Evolutionary conservation across 2,329 filamentous ascomycete genomes (phyloP).

Genomic region (Sporothrix phasma): DNA sequence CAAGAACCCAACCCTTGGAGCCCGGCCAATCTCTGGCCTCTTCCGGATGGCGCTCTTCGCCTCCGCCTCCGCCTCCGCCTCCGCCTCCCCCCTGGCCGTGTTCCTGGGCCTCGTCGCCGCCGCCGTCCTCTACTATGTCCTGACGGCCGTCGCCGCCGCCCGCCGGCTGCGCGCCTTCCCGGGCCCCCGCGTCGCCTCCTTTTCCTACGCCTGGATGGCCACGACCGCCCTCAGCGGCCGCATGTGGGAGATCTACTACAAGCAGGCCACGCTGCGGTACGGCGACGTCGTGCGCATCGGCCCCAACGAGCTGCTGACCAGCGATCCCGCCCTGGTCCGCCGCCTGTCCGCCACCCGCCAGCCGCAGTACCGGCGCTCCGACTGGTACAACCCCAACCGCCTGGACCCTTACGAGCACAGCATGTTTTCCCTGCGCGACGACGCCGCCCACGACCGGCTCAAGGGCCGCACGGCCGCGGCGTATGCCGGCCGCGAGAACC

Average conservation of each 20-base stretch:
- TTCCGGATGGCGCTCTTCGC: constrained; percentile 5
- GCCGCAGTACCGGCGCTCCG: constrained; percentile 23
- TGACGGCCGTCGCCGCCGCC: constrained; percentile 16
- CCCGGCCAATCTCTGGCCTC: not conserved
- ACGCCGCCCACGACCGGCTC: constrained; percentile 23
- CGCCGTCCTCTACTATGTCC: constrained; percentile 14
- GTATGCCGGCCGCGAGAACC: constrained; percentile 25
- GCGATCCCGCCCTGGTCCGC: constrained; percentile 26
- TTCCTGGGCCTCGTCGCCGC: not conserved
- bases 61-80: not conserved
- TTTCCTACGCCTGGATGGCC: constrained; percentile 28
- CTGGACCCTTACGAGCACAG: constrained; percentile 39
- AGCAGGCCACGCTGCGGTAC: constrained; percentile 20
- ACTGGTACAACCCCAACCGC: constrained; percentile 37
- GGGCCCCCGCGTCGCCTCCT: constrained; percentile 24
- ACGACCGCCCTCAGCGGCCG: constrained; percentile 19
- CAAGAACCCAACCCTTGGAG: too few species aligned
- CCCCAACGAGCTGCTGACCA: constrained; percentile 29
- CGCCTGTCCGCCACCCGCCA: constrained; percentile 24
- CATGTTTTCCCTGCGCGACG: constrained; percentile 34
- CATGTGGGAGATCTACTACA: constrained; percentile 20
- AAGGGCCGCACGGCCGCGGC: constrained; percentile 22
- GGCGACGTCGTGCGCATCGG: constrained; percentile 28
- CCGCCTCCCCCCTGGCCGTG: not conserved
- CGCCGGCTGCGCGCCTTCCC: constrained; percentile 22